Conservation (phyloP, 306 rosid genomes). For the Sindora glabra region DNA sequence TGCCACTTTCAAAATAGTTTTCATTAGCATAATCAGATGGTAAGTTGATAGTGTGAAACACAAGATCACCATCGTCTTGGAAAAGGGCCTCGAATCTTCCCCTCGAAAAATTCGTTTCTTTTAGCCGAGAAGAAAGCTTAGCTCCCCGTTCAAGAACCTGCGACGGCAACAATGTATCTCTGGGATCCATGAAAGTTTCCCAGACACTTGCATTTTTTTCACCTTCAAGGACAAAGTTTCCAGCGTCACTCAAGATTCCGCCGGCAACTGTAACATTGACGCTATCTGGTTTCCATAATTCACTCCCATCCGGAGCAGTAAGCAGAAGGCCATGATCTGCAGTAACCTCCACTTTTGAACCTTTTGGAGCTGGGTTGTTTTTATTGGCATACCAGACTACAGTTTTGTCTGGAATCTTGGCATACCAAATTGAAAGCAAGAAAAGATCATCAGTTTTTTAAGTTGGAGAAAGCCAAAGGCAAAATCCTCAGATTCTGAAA, state of each 20-base stretch:
- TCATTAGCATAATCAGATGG: constrained; percentile 4
- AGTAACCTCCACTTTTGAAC: constrained; percentile 31
- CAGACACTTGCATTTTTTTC: constrained; percentile 2
- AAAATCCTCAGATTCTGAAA: constrained; percentile 52
- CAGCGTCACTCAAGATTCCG: constrained; percentile 25
- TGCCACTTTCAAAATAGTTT: not conserved
- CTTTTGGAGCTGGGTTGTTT: constrained; percentile 22
- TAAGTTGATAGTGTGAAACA: not conserved
- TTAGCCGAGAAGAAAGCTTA: not conserved
- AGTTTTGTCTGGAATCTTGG: constrained; percentile 24
- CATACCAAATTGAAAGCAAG: constrained; percentile 51
- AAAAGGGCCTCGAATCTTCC: constrained; percentile 18
- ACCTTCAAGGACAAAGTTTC: constrained; percentile 40
- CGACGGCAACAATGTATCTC: constrained; percentile 28
- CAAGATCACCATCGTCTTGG: constrained; percentile 5
- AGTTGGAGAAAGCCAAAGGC: constrained; percentile 49
- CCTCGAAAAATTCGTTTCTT: not conserved
- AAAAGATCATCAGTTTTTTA: not conserved
- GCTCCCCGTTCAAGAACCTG: not conserved
- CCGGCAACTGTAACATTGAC: not conserved
- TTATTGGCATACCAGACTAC: constrained; percentile 44
- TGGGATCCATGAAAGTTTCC: constrained; percentile 38
- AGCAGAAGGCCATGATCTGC: constrained; percentile 25
- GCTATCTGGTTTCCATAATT: constrained; percentile 10
- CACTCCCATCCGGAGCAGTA: constrained; percentile 10